These are phyloP conservation scores for Coemansia asiatica DNA, from an alignment of 192 early-diverging fungal genomes.

Conservation along the genomic window DNA sequence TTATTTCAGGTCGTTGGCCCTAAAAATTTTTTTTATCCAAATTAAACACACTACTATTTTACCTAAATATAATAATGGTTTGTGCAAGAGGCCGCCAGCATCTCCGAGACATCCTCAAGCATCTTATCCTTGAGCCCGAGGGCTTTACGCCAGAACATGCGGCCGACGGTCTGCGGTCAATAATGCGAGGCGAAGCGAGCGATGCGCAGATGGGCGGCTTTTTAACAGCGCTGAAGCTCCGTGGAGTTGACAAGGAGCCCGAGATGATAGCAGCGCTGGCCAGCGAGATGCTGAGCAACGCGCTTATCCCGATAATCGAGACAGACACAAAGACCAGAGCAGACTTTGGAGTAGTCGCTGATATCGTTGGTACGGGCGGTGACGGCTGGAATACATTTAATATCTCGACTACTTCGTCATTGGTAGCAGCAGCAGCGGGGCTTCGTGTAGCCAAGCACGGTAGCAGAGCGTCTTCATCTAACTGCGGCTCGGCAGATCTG, in stretches of 20 bases:
- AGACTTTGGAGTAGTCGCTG: slow-evolving; percentile 60
- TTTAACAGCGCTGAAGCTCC: slow-evolving; percentile 70
- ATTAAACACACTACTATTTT: not conserved
- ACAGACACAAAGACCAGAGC: slow-evolving; percentile 24
- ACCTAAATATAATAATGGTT: not conserved
- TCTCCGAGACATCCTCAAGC: slow-evolving; percentile 64
- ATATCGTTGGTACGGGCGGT: slow-evolving; percentile 96
- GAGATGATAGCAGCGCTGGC: slow-evolving; percentile 78
- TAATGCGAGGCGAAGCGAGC: slow-evolving; percentile 75
- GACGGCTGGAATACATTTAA: slow-evolving; percentile 97
- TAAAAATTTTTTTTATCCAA: not conserved
- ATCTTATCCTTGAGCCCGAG: slow-evolving; percentile 60
- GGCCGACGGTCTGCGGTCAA: slow-evolving; percentile 57
- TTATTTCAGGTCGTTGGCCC: no score
- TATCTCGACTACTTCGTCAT: slow-evolving; percentile 84
- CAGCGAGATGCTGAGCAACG: slow-evolving; percentile 69
- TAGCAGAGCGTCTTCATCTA: slow-evolving; percentile 85
- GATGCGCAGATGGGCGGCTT: slow-evolving; percentile 85
- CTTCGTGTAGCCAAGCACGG: slow-evolving; percentile 92
- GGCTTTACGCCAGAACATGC: slow-evolving; percentile 63
- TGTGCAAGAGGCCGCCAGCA: slow-evolving; percentile 7
- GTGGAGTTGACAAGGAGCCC: slow-evolving; percentile 70
- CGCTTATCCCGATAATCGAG: slow-evolving; percentile 61
- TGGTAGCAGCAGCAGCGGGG: slow-evolving; percentile 92
- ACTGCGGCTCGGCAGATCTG: slow-evolving; percentile 89